Base-by-base conservation (phyloP, 371 early-diverging fungal genomes). In the Mortierella sp. region DNA sequence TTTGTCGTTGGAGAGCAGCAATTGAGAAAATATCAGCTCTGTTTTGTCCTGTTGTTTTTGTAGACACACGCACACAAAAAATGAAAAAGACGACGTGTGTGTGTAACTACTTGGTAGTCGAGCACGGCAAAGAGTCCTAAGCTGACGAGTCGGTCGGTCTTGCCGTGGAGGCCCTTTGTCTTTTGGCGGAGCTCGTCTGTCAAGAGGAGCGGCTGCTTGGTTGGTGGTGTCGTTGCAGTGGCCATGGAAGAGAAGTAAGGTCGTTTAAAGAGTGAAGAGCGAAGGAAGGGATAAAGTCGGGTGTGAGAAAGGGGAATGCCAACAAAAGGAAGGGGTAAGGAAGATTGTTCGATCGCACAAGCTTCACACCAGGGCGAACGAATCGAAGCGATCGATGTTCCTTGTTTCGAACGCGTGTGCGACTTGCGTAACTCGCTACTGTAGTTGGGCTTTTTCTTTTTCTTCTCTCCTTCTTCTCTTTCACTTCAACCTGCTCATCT, bases 61-160 rank as follows among this genome's bases (percentile, higher is more conserved):
- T n/a, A 41, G 40, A 29, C 29, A 34, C 41, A 41, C 26, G 16
- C 16, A 43, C 9, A 39, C 8, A 24, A 26, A 47, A 26, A 34
- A 63, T 1, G n/a, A 52, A 53, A 39, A 14, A 75, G 4, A 70
- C 7, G 40, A 64, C 39, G 40, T 24, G 63, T 31, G n/a, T 26
- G n/a, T 10, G 8, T 37, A 24, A 24, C 2, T 72, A 72, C 80
- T 70, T 73, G 50, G 64, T 80, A 76, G 55, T 80, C 80, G 34
- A 80, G 80, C 37, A 73, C 66, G 29, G 80, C 65, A 67, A 80
- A 76, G n/a, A 80, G 48, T 29, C 80, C 77, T 8, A 80, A 70
- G 37, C 73, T 73, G 24, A 80, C 80, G 43, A 80, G 72, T 11
- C 77, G 67, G 63, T 80, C 77, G 24, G 61, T 66, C 69, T 80